Percentiles rank a stretch among this genome's conserved stretches.
phyloP scores from a whole-genome alignment of 2,329 filamentous ascomycete species.

The Pseudopyricularia cyperi region DNA sequence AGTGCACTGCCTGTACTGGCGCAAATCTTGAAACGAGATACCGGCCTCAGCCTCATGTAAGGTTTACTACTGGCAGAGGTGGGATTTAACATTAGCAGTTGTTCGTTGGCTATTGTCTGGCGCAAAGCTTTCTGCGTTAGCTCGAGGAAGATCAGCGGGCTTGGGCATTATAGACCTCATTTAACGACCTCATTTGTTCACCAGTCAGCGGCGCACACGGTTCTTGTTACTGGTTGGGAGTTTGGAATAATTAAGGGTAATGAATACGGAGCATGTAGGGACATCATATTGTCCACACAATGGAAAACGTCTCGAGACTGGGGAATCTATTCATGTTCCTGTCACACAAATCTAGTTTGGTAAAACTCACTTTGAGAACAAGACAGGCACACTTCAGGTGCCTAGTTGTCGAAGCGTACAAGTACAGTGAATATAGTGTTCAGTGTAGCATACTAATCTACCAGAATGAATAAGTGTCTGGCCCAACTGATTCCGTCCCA shows the following conservation, averaged over 20 bases:
- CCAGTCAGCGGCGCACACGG: neutral
- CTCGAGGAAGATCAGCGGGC: neutral
- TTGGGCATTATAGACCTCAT: neutral
- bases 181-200: neutral
- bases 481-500: no score
- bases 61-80: neutral
- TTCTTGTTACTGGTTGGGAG: neutral
- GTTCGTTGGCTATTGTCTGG: neutral
- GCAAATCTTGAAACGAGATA: slow-evolving; percentile 34
- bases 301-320: neutral
- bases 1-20: slow-evolving; percentile 39
- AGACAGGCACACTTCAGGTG: no score
- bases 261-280: neutral
- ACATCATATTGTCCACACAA: neutral
- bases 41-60: slow-evolving; percentile 29
- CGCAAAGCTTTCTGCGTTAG: neutral
- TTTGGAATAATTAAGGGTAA: neutral
- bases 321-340: no score
- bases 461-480: no score
- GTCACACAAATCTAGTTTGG: no score
- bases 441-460: no score
- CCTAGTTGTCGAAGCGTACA: no score
- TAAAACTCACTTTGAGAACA: no score
- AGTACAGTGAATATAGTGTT: no score
- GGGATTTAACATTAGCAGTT: neutral